Evolutionary conservation across 176 grass and related monocot species (phyloP).

Genomic region (Tuctoria greenei): DNA sequence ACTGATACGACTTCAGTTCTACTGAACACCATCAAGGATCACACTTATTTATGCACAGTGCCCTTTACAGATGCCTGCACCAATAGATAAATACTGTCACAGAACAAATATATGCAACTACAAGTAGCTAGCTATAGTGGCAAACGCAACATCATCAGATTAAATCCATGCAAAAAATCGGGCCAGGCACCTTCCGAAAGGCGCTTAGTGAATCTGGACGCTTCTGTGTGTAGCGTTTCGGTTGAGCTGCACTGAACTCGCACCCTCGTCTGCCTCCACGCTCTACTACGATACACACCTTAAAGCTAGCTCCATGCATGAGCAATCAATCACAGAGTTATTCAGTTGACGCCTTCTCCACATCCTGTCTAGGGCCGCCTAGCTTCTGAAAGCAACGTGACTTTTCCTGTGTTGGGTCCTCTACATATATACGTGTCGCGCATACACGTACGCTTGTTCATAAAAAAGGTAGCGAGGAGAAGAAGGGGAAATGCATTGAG

Average conservation of each 20-base stretch:
- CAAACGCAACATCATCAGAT: not conserved
- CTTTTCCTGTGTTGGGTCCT: conserved; percentile 7
- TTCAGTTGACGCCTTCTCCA: conserved; percentile 24
- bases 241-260: not conserved
- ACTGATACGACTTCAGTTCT: too few relatives aligned
- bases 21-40: too few relatives aligned
- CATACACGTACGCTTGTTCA: not conserved
- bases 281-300: not conserved
- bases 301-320: conserved; percentile 1
- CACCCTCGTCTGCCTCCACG: conserved; percentile 4
- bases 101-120: not conserved
- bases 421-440: not conserved
- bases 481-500: conserved; percentile 2
- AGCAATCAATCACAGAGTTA: not conserved
- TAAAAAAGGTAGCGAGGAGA: not conserved
- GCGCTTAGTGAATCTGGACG: conserved; percentile 8
- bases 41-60: too few relatives aligned
- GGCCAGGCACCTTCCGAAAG: conserved; percentile 7
- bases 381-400: conserved; percentile 14
- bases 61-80: not conserved
- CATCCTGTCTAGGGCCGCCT: not conserved
- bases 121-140: not conserved
- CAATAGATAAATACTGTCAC: not conserved
- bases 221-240: not conserved
- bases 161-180: conserved; percentile 2